These are phyloP conservation scores for Tetrahymena elliotti DNA, from an alignment of 73 alveolate species.

Conservation along the genomic window DNA sequence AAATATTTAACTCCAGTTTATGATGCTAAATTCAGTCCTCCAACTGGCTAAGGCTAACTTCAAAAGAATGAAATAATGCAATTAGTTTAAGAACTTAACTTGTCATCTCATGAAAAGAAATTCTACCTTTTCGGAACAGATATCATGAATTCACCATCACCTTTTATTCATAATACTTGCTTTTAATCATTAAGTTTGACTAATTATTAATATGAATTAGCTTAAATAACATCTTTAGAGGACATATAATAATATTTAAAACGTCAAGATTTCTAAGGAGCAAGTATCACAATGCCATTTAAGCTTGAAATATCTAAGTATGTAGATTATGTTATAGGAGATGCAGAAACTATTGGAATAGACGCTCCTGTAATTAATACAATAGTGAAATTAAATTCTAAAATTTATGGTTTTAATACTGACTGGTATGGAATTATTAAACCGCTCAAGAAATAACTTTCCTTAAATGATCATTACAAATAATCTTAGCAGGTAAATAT, in stretches of 20 bases:
- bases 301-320: slow-evolving; percentile 6
- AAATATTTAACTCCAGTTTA: slow-evolving; percentile 22
- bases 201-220: background rate
- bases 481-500: background rate
- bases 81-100: background rate
- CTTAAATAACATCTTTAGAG: background rate
- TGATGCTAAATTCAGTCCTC: background rate
- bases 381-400: background rate
- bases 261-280: slow-evolving; percentile 10
- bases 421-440: background rate
- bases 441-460: background rate
- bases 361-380: background rate
- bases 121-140: background rate
- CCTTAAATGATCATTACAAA: background rate
- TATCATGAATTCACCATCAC: background rate
- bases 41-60: slow-evolving; percentile 25
- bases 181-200: background rate
- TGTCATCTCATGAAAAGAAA: background rate
- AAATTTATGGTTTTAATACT: background rate
- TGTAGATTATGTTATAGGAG: background rate
- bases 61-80: slow-evolving; percentile 3
- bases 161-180: background rate
- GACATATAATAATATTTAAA: background rate
- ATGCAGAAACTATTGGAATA: background rate
- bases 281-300: slow-evolving; percentile 33